phyloP scores from a whole-genome alignment of 1,284 basidiomycete genomes.

The Malassezia yamatoensis region DNA sequence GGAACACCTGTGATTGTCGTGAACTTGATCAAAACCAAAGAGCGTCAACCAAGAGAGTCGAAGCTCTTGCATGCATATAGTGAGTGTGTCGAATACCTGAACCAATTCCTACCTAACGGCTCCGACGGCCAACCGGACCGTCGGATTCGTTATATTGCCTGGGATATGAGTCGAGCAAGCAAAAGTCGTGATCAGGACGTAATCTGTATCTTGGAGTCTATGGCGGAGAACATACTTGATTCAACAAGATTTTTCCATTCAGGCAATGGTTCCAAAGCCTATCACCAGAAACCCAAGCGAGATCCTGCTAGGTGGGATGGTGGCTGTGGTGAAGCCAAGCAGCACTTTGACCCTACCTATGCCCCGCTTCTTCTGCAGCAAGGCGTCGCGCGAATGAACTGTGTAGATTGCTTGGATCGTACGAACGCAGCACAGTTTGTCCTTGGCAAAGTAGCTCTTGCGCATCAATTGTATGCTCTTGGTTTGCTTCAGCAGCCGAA shows the following conservation, averaged over 20 bases:
- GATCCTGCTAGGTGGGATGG: constrained; percentile 24
- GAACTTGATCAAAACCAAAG: constrained; percentile 68
- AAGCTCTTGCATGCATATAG: constrained; percentile 85
- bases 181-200: constrained; percentile 84
- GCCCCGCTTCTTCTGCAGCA: constrained; percentile 67
- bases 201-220: constrained; percentile 85
- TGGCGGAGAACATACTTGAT: constrained; percentile 85
- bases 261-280: constrained; percentile 23
- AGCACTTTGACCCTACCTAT: not conserved
- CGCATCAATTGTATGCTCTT: constrained; percentile 88
- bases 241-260: constrained; percentile 86
- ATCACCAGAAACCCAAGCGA: constrained; percentile 3
- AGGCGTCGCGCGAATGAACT: constrained; percentile 57
- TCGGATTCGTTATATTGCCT: constrained; percentile 81
- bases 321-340: not conserved
- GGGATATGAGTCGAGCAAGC: constrained; percentile 64
- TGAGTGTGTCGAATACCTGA: constrained; percentile 82
- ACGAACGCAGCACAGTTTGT: constrained; percentile 98
- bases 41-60: constrained; percentile 72
- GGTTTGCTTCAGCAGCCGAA: constrained; percentile 64
- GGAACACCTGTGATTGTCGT: constrained; percentile 82
- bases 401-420: constrained; percentile 80
- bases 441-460: constrained; percentile 87
- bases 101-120: constrained; percentile 71
- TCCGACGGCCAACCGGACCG: constrained; percentile 53